Base-by-base conservation (phyloP, 2,329 filamentous ascomycete species). In the Lachnellula cervina region DNA sequence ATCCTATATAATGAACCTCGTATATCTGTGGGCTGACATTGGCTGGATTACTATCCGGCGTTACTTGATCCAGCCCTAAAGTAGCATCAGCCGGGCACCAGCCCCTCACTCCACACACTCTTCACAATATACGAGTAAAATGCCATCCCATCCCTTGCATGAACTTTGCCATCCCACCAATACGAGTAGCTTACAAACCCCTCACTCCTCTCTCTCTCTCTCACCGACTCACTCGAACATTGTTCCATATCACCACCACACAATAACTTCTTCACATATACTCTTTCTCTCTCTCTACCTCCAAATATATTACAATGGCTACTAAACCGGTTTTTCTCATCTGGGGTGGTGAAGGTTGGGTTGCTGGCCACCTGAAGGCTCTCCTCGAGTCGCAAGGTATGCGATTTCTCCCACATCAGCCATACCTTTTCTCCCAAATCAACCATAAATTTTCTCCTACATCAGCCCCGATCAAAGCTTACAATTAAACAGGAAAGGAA, bases 291-390 rank as follows among this genome's bases (percentile, higher is more conserved):
- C 13, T 4, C 9, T 32, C 4, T 32, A 44, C 6, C 11, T 32
- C 25, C 49, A 48, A 49, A 37, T 28, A 32, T 46, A 35, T 32
- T 43, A 60, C 49, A 55, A 67, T 66, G 62, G 51, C 61, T 54
- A 49, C 62, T 21, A 63, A 67, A 52, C 62, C 60, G 63, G 75
- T 76, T 63, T 86, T 80, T 69, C 77, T 87, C 61, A 83, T 87
- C 66, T 87, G 83, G 83, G 83, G 84, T 54, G 81, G 77, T 62
- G 74, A 78, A 62, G 83, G 83, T 65, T 85, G 81, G 82, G 77
- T 86, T 54, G 82, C 82, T 45, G 77, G 80, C 52, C 82, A 85
- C 64, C 77, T 88, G 51, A 80, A 83, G 69, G 63, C 69, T 19
- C 73, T 87, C 25, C 77, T 88, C 49, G 74, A 81, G 66, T 69